phyloP scores from a whole-genome alignment of 768 basidiomycete genomes.

The Calocybe gangraenosa region DNA sequence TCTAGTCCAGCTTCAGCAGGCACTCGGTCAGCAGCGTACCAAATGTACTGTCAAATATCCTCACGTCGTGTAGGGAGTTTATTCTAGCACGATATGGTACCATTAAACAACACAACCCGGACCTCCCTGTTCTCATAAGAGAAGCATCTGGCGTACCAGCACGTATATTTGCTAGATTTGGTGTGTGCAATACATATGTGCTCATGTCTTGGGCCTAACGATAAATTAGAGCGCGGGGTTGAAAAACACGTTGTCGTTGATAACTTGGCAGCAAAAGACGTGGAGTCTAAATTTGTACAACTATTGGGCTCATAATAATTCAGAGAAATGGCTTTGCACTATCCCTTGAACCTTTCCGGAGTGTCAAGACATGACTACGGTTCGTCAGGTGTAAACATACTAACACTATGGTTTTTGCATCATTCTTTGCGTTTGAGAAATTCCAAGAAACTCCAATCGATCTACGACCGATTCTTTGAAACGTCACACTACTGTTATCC shows the following conservation, averaged over 20 bases:
- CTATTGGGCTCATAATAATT: constrained; percentile 43
- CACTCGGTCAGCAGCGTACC: constrained; percentile 50
- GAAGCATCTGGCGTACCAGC: constrained; percentile 79
- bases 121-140: constrained; percentile 80
- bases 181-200: constrained; percentile 44
- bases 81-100: constrained; percentile 68
- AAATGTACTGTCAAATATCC: background rate
- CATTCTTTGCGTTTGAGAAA: too few species aligned
- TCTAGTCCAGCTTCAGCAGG: constrained; percentile 72
- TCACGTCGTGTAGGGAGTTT: constrained; percentile 58
- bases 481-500: too few species aligned
- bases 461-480: too few species aligned
- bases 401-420: too few species aligned
- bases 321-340: constrained; percentile 2
- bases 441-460: too few species aligned
- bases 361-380: too few species aligned
- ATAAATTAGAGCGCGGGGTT: constrained; percentile 61
- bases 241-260: constrained; percentile 82
- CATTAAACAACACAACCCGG: constrained; percentile 81
- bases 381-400: too few species aligned
- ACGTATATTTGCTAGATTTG: constrained; percentile 80
- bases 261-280: constrained; percentile 66
- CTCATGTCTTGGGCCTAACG: background rate
- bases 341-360: background rate
- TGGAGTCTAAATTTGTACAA: constrained; percentile 65